Conservation (phyloP, 306 rosid species). For the Glycine latifolia region DNA sequence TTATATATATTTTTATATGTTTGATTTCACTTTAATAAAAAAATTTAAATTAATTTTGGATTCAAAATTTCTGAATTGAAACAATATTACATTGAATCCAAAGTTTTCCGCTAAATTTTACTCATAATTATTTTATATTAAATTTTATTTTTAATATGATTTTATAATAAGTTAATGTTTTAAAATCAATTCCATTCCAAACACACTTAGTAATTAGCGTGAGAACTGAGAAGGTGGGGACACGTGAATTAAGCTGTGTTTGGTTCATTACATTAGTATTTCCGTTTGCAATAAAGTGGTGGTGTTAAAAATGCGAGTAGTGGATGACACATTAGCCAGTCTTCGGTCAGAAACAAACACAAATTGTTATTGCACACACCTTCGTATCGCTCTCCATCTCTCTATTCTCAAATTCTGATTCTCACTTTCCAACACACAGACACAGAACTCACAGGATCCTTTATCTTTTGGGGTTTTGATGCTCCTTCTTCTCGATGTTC, state of each 20-base stretch:
- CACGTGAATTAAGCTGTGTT: not conserved
- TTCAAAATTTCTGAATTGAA: no score
- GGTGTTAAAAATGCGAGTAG: slow-evolving; percentile 32
- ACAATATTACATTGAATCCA: no score
- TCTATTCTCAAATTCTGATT: not conserved
- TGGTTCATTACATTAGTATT: not conserved
- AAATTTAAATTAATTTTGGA: no score
- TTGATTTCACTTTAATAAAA: no score
- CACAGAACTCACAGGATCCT: slow-evolving; percentile 1
- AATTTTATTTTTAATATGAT: no score
- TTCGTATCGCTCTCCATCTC: slow-evolving; percentile 27
- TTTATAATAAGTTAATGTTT: no score
- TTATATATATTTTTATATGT: no score
- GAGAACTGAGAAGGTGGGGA: not conserved
- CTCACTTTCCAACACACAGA: not conserved
- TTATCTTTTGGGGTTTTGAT: slow-evolving; percentile 44
- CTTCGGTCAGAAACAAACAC: slow-evolving; percentile 39
- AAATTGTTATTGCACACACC: not conserved
- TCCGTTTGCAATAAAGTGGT: not conserved
- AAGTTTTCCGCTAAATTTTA: no score
- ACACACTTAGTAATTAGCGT: not conserved
- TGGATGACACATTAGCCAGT: slow-evolving; percentile 46
- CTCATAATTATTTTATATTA: no score
- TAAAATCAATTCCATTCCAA: no score
- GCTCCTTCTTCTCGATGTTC: not conserved